A percentile compares a stretch with the other conserved stretches of the same genome.
Evolutionary conservation across 1,284 basidiomycete species (phyloP).

Genomic region (Quambalaria eucalypti): DNA sequence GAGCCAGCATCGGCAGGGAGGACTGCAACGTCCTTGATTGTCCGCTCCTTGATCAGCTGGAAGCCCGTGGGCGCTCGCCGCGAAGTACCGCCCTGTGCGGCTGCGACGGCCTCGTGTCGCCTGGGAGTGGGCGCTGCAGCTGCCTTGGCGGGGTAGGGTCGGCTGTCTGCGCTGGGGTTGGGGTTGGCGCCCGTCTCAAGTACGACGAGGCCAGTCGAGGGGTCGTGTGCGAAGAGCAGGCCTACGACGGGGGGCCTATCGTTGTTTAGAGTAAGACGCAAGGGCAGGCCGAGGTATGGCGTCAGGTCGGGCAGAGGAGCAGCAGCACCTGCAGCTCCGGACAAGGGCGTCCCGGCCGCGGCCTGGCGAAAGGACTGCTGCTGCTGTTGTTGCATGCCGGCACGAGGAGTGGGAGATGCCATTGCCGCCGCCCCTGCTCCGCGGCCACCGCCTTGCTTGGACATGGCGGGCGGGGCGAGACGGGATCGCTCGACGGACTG

Average conservation of each 20-base stretch:
- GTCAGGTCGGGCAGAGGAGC: no score
- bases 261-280: background rate
- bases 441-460: no score
- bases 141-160: constrained; percentile 2
- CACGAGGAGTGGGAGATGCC: no score
- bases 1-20: background rate
- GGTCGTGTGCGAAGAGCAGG: constrained; percentile 40
- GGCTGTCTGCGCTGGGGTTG: background rate
- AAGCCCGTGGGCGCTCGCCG: constrained; percentile 19
- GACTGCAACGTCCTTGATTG: constrained; percentile 29
- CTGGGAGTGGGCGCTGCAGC: constrained; percentile 3
- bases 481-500: no score
- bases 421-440: no score
- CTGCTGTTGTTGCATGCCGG: no score
- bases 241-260: constrained; percentile 7
- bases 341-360: no score
- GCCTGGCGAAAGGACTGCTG: no score
- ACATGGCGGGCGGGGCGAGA: no score
- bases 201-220: constrained; percentile 24
- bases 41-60: constrained; percentile 29
- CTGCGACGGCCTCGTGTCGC: background rate
- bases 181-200: constrained; percentile 21
- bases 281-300: background rate
- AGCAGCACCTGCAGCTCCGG: no score
- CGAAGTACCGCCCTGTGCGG: constrained; percentile 5